Conservation (phyloP, 495 filamentous ascomycete species). For the Trichoderma reesei region DNA sequence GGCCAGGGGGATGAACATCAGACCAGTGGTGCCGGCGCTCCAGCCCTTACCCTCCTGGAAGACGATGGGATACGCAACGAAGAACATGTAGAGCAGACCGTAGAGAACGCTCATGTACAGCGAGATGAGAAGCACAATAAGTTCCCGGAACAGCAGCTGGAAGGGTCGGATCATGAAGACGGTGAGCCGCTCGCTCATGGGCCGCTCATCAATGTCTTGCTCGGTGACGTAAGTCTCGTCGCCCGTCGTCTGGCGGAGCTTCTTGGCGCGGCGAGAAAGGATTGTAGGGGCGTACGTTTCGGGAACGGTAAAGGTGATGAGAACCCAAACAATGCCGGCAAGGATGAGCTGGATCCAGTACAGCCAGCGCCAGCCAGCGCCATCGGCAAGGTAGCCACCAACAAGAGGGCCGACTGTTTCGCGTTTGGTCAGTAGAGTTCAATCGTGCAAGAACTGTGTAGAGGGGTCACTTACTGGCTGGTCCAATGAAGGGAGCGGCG, state of each 20-base stretch:
- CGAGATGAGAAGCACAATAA: constrained; percentile 68
- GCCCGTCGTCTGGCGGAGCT: constrained; percentile 57
- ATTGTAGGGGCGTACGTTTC: constrained; percentile 73
- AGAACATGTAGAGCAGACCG: constrained; percentile 76
- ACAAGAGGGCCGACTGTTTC: constrained; percentile 51
- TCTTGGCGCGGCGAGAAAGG: constrained; percentile 52
- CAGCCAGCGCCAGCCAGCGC: constrained; percentile 69
- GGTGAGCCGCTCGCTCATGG: constrained; percentile 49
- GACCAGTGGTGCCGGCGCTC: constrained; percentile 57
- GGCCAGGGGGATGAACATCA: constrained; percentile 74
- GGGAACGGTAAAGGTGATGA: constrained; percentile 71
- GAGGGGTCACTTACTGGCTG: constrained; percentile 40
- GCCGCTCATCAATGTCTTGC: constrained; percentile 59
- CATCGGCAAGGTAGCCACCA: constrained; percentile 64
- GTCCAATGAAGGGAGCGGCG: constrained; percentile 69
- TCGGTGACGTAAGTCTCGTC: constrained; percentile 58
- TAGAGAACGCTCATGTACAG: constrained; percentile 75
- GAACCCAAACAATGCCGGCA: constrained; percentile 50
- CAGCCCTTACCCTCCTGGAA: constrained; percentile 67
- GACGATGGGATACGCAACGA: constrained; percentile 72
- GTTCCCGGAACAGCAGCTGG: constrained; percentile 68
- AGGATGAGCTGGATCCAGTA: constrained; percentile 78
- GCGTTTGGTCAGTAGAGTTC: constrained; percentile 11
- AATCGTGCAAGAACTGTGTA: not conserved
- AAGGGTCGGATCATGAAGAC: constrained; percentile 68